These are phyloP conservation scores for Neurospora crassa DNA, from an alignment of 2,329 filamentous ascomycete genomes.

Conservation along the genomic window DNA sequence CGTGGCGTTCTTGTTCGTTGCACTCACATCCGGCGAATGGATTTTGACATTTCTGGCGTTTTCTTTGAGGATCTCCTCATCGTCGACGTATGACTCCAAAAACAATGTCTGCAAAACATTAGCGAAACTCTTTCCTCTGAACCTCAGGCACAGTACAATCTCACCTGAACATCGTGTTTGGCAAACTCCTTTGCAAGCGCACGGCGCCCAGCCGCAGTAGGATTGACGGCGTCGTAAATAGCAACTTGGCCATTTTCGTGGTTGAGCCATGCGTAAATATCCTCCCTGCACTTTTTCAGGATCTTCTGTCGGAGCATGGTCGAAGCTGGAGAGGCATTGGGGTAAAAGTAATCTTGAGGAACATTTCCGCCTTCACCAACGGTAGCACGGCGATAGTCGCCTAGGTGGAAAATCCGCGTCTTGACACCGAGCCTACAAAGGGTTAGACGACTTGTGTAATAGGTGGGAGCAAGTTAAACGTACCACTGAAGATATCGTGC, in stretches of 20 bases:
- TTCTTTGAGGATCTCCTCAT: slow-evolving; percentile 87
- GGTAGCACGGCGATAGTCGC: slow-evolving; percentile 89
- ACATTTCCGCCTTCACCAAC: slow-evolving; percentile 75
- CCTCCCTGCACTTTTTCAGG: slow-evolving; percentile 90
- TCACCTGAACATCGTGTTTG: slow-evolving; percentile 89
- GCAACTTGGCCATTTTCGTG: slow-evolving; percentile 97
- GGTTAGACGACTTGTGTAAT: background rate
- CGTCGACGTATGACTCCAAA: slow-evolving; percentile 91
- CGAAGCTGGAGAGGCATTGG: slow-evolving; percentile 84
- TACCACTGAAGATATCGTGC: slow-evolving; percentile 88
- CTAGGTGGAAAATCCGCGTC: slow-evolving; percentile 93
- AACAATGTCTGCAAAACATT: slow-evolving; percentile 63
- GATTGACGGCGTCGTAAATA: slow-evolving; percentile 97
- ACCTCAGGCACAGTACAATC: slow-evolving; percentile 9
- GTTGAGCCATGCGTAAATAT: slow-evolving; percentile 93
- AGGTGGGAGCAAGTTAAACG: slow-evolving; percentile 17
- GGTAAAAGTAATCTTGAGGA: slow-evolving; percentile 95
- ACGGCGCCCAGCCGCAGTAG: slow-evolving; percentile 69
- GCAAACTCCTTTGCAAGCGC: slow-evolving; percentile 90
- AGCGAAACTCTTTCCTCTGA: background rate
- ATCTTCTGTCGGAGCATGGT: slow-evolving; percentile 96
- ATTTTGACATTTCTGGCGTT: slow-evolving; percentile 98
- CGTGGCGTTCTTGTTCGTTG: background rate
- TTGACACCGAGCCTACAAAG: slow-evolving; percentile 77
- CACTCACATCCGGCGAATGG: slow-evolving; percentile 78